These are phyloP conservation scores for Exophiala dermatitidis DNA, from an alignment of 2,329 filamentous ascomycete species.

Conservation along the genomic window DNA sequence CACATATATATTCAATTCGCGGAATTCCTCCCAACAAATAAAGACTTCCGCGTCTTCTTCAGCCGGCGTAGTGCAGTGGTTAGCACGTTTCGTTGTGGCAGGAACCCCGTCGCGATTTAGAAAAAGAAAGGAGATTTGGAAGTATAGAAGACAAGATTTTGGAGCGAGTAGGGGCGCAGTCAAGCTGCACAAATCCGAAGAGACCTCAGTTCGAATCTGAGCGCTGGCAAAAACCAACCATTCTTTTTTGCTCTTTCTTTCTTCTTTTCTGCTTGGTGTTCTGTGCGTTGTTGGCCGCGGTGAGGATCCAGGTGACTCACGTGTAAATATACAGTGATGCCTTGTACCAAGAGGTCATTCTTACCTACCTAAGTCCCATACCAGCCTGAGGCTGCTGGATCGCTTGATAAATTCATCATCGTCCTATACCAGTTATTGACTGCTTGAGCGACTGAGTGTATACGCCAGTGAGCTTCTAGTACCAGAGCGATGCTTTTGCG, in stretches of 20 bases:
- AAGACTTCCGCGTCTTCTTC: background rate
- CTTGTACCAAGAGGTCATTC: no score
- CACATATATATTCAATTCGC: no score
- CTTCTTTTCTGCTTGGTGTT: background rate
- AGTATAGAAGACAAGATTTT: background rate
- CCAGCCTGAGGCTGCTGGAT: no score
- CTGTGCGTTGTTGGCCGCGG: background rate
- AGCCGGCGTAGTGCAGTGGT: slow-evolving; percentile 14
- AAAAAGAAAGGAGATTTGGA: background rate
- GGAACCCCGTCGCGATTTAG: background rate
- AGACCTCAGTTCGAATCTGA: slow-evolving; percentile 15
- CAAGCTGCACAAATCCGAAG: slow-evolving; percentile 3
- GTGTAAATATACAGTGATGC: no score
- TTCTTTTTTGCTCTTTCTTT: background rate
- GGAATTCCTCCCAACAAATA: no score
- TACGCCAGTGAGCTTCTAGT: no score
- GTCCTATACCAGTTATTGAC: no score
- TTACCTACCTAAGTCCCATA: no score
- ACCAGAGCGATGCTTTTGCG: no score
- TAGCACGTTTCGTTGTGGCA: slow-evolving; percentile 14
- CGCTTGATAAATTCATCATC: no score
- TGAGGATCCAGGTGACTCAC: background rate
- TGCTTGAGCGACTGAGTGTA: no score
- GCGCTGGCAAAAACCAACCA: background rate
- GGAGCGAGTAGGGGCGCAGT: background rate